Percentiles rank a stretch among this genome's conserved stretches.
Evolutionary conservation across 2,329 filamentous ascomycete species (phyloP).

Genomic region (Trichoderma asperellum): DNA sequence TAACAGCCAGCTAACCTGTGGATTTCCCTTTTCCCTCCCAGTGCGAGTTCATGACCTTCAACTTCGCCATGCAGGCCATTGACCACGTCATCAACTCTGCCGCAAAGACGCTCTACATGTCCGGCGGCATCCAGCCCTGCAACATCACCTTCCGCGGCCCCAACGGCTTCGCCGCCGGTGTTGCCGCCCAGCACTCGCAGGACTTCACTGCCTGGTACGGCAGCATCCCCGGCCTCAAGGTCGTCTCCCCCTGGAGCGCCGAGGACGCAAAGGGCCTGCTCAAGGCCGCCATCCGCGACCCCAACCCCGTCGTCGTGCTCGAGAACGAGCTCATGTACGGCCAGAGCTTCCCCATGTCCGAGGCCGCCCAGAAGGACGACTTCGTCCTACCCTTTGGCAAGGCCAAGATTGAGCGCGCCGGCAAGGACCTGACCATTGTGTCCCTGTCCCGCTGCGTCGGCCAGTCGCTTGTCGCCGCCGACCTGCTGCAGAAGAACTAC

Average conservation of each 20-base stretch:
- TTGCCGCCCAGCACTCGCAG: constrained; percentile 97
- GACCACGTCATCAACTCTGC: constrained; percentile 99
- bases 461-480: constrained; percentile 84
- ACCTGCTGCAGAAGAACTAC: constrained; percentile 93
- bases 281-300: constrained; percentile 97
- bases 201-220: constrained; percentile 99
- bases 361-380: constrained; percentile 92
- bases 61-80: constrained; percentile 99
- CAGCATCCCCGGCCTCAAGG: constrained; percentile 95
- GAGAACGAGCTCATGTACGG: constrained; percentile 94
- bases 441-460: constrained; percentile 94
- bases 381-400: constrained; percentile 98
- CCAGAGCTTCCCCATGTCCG: constrained; percentile 94
- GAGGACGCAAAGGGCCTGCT: constrained; percentile 98
- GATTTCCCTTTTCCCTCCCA: constrained; percentile 40
- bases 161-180: constrained; percentile 96
- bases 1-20: too few species aligned
- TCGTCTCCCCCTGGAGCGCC: constrained; percentile 92
- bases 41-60: constrained; percentile 99
- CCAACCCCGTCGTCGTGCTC: constrained; percentile 91
- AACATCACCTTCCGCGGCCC: constrained; percentile 99
- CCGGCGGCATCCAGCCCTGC: constrained; percentile 97
- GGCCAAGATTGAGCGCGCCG: constrained; percentile 96
- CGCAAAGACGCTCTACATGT: constrained; percentile 99
- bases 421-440: constrained; percentile 96